phyloP scores from a whole-genome alignment of 176 grass and related monocot species.

The Hsuehochloa calcarea region DNA sequence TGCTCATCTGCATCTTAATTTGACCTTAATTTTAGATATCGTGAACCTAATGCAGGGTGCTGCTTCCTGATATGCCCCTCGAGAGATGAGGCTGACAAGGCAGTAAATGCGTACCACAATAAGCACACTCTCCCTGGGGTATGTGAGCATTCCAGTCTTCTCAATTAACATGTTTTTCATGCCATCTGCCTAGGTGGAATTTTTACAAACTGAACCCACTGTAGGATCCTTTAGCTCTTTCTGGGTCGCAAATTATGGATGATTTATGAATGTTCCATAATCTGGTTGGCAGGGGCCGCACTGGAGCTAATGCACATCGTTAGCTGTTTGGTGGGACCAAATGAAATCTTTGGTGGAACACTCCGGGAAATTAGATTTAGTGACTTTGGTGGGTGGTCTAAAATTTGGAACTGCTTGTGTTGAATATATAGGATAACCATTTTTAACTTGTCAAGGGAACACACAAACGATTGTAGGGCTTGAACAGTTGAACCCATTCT shows the following conservation, averaged over 20 bases:
- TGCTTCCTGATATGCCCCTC: constrained; percentile 95
- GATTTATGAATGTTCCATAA: constrained; percentile 7
- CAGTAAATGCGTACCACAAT: constrained; percentile 80
- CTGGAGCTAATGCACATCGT: constrained; percentile 18
- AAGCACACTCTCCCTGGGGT: constrained; percentile 92
- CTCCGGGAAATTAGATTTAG: background rate
- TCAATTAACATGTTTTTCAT: background rate
- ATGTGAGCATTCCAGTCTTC: constrained; percentile 39
- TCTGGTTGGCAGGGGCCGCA: background rate
- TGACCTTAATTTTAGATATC: constrained; percentile 17
- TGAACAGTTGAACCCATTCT: constrained; percentile 1
- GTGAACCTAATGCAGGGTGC: constrained; percentile 48
- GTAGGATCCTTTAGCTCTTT: constrained; percentile 27
- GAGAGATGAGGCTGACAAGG: constrained; percentile 91
- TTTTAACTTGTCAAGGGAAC: background rate
- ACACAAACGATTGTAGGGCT: background rate
- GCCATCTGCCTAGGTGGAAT: constrained; percentile 13
- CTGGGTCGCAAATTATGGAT: background rate
- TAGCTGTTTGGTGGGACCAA: constrained; percentile 1
- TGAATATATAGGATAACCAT: background rate
- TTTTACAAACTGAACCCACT: background rate
- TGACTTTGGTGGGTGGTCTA: background rate
- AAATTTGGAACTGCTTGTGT: background rate
- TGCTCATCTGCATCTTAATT: background rate
- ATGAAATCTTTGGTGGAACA: constrained; percentile 1